These are phyloP conservation scores for Nymphaea thermarum DNA, from an alignment of 164 flowering plant species.

Conservation along the genomic window DNA sequence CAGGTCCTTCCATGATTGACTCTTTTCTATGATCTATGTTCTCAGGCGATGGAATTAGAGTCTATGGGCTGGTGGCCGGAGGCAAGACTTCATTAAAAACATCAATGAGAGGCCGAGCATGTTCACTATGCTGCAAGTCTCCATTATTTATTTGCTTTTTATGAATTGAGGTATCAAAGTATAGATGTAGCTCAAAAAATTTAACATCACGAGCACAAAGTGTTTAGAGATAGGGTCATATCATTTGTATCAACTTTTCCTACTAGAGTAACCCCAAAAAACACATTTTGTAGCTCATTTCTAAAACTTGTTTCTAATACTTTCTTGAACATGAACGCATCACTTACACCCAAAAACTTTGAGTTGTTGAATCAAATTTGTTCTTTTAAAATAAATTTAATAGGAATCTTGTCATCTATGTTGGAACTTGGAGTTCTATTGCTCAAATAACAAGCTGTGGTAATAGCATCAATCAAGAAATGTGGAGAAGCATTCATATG, in stretches of 20 bases:
- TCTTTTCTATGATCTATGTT: too few species aligned
- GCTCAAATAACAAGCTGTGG: background rate
- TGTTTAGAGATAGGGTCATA: background rate
- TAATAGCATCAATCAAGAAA: background rate
- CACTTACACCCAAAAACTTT: background rate
- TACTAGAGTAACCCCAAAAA: too few species aligned
- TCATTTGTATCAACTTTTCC: background rate
- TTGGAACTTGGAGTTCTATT: background rate
- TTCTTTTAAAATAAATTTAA: too few species aligned
- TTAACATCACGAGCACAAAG: background rate
- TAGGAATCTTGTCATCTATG: background rate
- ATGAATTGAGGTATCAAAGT: background rate
- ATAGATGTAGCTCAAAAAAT: too few species aligned
- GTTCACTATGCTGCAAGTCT: too few species aligned
- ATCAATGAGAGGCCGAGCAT: too few species aligned
- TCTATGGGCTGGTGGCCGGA: too few species aligned
- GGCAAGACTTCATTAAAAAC: too few species aligned
- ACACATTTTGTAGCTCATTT: background rate
- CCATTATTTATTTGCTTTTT: background rate
- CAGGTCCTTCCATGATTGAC: too few species aligned
- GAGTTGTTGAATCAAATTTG: background rate
- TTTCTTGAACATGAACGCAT: background rate
- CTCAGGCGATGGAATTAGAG: too few species aligned
- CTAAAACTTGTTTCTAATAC: too few species aligned
- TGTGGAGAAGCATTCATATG: too few species aligned